These are phyloP conservation scores for Artemisia tridentata DNA, from an alignment of 129 eudicot genomes.

Conservation along the genomic window DNA sequence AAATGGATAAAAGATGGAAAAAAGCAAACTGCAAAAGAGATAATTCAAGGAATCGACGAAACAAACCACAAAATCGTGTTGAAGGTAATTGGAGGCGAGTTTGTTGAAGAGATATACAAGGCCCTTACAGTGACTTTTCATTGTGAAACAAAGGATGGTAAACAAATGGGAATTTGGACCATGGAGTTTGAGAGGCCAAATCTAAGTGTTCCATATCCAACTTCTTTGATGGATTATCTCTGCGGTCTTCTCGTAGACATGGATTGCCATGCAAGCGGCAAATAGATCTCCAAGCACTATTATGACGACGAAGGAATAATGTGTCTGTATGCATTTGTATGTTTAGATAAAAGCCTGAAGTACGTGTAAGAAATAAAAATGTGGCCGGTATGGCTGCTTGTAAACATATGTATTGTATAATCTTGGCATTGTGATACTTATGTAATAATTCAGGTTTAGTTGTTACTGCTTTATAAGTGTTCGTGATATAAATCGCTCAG, in stretches of 20 bases:
- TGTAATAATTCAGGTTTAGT: not conserved
- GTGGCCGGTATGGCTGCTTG: not conserved
- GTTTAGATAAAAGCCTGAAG: not conserved
- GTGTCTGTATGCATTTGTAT: not conserved
- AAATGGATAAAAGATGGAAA: not conserved
- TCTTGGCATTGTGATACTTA: not conserved
- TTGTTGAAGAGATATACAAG: conserved; percentile 8
- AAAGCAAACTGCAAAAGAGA: conserved; percentile 16
- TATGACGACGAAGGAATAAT: not conserved
- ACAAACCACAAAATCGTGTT: conserved; percentile 13
- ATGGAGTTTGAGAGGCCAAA: conserved; percentile 26
- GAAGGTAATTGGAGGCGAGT: conserved; percentile 21
- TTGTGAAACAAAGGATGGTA: conserved; percentile 13
- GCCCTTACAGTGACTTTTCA: conserved; percentile 3
- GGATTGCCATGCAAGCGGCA: not conserved
- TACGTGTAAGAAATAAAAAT: not conserved
- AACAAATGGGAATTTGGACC: conserved; percentile 25
- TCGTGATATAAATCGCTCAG: not conserved
- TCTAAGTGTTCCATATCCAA: conserved; percentile 10
- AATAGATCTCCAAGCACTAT: not conserved
- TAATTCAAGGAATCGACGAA: not conserved
- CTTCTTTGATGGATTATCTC: not conserved
- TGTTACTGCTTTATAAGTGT: not conserved
- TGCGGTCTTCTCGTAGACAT: not conserved
- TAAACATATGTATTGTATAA: not conserved